These are phyloP conservation scores for Rhodotorula glutinis DNA, from an alignment of 1,284 basidiomycete genomes.

Conservation along the genomic window DNA sequence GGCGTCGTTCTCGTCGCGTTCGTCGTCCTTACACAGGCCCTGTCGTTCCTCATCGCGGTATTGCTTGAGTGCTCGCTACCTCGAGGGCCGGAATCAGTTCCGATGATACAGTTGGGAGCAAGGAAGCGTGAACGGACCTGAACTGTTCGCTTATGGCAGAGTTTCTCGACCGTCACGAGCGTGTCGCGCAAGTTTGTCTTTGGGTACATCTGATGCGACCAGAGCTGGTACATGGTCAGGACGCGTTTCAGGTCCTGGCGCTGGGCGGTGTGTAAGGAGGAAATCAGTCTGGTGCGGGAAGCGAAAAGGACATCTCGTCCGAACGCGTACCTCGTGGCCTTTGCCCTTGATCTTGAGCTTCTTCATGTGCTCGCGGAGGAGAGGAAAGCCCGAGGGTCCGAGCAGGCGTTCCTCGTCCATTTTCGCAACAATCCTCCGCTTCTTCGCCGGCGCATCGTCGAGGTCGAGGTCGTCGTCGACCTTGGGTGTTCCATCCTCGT, in stretches of 20 bases:
- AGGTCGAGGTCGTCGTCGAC: conserved; percentile 41
- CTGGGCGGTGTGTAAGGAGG: conserved; percentile 52
- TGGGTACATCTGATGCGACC: conserved; percentile 86
- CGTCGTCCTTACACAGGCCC: not conserved
- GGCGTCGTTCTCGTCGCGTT: conserved; percentile 4
- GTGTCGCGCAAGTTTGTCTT: conserved; percentile 81
- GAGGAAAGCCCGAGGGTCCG: conserved; percentile 69
- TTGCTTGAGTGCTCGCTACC: conserved; percentile 22
- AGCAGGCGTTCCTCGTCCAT: conserved; percentile 54
- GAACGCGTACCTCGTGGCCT: conserved; percentile 70
- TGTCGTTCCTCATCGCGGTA: conserved; percentile 32
- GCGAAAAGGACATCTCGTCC: too few relatives aligned
- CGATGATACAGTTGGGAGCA: not conserved
- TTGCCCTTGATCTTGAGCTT: conserved; percentile 76
- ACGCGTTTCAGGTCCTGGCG: conserved; percentile 69
- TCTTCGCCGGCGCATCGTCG: conserved; percentile 35
- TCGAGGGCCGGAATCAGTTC: too few relatives aligned
- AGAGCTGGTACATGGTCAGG: conserved; percentile 80
- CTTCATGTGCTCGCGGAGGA: conserved; percentile 68
- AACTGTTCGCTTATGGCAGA: conserved; percentile 79
- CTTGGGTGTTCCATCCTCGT: conserved; percentile 31
- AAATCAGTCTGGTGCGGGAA: too few relatives aligned
- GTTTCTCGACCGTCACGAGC: conserved; percentile 71
- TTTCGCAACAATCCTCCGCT: conserved; percentile 35
- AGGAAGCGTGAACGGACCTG: conserved; percentile 54